Conservation (phyloP, 2,329 filamentous ascomycete genomes). For the Fusarium zealandicum region DNA sequence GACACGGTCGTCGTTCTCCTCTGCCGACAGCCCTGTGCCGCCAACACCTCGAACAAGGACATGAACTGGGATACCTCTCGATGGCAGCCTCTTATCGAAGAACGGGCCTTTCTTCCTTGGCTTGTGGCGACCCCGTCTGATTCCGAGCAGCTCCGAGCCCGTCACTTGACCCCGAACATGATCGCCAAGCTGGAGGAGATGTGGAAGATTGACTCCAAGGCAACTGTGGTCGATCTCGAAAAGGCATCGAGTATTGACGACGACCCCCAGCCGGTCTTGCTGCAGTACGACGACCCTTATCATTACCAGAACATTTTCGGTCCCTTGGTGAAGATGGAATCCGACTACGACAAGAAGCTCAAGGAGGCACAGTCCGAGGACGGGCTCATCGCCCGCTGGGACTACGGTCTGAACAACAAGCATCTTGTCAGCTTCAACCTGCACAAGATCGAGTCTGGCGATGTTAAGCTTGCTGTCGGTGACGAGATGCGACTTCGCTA, state of each 20-base stretch:
- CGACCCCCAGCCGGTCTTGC: slow-evolving; percentile 88
- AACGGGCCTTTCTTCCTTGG: slow-evolving; percentile 94
- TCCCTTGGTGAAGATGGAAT: slow-evolving; percentile 97
- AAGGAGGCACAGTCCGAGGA: slow-evolving; percentile 99
- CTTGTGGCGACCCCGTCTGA: slow-evolving; percentile 89
- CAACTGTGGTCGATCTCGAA: slow-evolving; percentile 89
- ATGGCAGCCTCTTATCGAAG: slow-evolving; percentile 97
- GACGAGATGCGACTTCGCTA: slow-evolving; percentile 99
- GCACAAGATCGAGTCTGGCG: slow-evolving; percentile 95
- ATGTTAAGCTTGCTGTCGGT: slow-evolving; percentile 96
- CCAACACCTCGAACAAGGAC: slow-evolving; percentile 94
- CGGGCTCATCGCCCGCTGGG: slow-evolving; percentile 92
- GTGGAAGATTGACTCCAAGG: slow-evolving; percentile 94
- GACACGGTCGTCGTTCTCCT: slow-evolving; percentile 97
- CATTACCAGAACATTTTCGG: slow-evolving; percentile 99
- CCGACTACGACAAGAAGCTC: slow-evolving; percentile 97
- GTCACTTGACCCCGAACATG: slow-evolving; percentile 90
- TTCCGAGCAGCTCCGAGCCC: slow-evolving; percentile 92
- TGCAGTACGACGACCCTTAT: slow-evolving; percentile 96
- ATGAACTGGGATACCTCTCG: slow-evolving; percentile 99
- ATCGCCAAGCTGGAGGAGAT: slow-evolving; percentile 97
- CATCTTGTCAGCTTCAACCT: slow-evolving; percentile 94
- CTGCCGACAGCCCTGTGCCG: slow-evolving; percentile 94
- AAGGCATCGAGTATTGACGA: slow-evolving; percentile 92
- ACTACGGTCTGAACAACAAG: slow-evolving; percentile 95